A percentile compares a stretch with the other conserved stretches of the same genome.
These are phyloP conservation scores for Tulasnella calospora DNA, from an alignment of 768 basidiomycete species.

Conservation along the genomic window DNA sequence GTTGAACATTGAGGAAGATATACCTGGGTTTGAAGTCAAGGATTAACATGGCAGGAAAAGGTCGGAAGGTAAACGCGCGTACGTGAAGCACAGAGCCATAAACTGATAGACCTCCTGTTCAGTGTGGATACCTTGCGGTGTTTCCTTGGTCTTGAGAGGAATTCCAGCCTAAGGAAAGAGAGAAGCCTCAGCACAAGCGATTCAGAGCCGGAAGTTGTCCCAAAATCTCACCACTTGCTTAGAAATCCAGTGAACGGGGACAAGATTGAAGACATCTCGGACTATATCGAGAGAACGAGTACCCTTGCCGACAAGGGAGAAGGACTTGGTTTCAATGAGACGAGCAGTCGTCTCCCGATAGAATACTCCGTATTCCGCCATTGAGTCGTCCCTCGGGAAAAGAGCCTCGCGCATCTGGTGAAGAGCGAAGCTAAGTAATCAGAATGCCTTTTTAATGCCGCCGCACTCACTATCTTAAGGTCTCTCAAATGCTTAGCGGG, in stretches of 20 bases:
- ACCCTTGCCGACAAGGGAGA: conserved; percentile 34
- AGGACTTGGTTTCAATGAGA: conserved; percentile 36
- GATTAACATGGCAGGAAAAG: neutral
- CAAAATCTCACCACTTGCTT: conserved; percentile 48
- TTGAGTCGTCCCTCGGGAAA: conserved; percentile 21
- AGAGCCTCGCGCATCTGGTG: conserved; percentile 28
- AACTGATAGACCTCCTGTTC: conserved; percentile 57
- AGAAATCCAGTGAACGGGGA: conserved; percentile 60
- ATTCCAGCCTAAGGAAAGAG: conserved; percentile 8
- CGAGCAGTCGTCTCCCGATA: conserved; percentile 31
- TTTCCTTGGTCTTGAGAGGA: conserved; percentile 21
- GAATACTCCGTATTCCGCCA: conserved; percentile 31
- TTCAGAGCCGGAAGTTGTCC: neutral
- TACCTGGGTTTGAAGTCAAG: conserved; percentile 44
- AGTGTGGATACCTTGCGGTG: conserved; percentile 57
- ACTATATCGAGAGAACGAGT: conserved; percentile 53
- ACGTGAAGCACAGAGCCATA: conserved; percentile 69
- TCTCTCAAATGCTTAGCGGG: conserved; percentile 38
- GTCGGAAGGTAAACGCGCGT: conserved; percentile 31
- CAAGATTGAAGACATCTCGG: conserved; percentile 58
- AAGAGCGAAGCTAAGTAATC: neutral
- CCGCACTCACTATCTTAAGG: conserved; percentile 27
- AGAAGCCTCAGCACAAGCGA: conserved; percentile 25
- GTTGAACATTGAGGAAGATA: conserved; percentile 68
- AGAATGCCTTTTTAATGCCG: neutral